Conservation (phyloP, 116 monocot genomes). For the Iris pallida region DNA sequence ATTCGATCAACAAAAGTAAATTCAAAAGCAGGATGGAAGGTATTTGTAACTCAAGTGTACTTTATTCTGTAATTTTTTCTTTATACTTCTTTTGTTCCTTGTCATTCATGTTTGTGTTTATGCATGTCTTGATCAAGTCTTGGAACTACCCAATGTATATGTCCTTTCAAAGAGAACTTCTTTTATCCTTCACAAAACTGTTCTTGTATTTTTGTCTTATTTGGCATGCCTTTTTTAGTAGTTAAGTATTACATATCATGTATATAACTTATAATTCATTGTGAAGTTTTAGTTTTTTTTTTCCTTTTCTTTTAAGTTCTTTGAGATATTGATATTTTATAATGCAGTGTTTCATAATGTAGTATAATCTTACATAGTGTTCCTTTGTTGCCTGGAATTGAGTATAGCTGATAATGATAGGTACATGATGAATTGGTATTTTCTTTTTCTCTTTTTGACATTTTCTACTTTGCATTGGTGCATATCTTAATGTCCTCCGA, state of each 20-base stretch:
- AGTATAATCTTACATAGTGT: too few relatives aligned
- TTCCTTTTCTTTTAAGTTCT: too few relatives aligned
- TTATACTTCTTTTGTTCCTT: not conserved
- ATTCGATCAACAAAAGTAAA: constrained; percentile 14
- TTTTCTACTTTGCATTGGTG: too few relatives aligned
- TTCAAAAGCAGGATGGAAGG: constrained; percentile 21
- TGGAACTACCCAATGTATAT: not conserved
- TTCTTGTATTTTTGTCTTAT: not conserved
- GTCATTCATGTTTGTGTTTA: not conserved
- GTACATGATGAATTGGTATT: too few relatives aligned
- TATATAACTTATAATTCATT: too few relatives aligned
- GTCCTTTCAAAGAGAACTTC: not conserved
- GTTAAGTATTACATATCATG: not conserved
- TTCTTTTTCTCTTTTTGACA: too few relatives aligned
- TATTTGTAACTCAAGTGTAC: not conserved
- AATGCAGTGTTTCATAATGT: too few relatives aligned
- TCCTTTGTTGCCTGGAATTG: too few relatives aligned
- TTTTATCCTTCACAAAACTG: not conserved
- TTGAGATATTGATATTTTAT: too few relatives aligned
- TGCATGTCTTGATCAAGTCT: not conserved
- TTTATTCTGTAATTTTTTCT: not conserved
- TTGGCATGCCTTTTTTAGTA: not conserved
- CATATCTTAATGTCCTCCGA: too few relatives aligned
- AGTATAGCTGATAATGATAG: too few relatives aligned
- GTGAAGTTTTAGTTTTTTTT: too few relatives aligned